Evolutionary conservation across 108 stramenopile species (phyloP), one percentile per base, ranked within the genome.

Genomic region (Cyclotella kingstonii): DNA sequence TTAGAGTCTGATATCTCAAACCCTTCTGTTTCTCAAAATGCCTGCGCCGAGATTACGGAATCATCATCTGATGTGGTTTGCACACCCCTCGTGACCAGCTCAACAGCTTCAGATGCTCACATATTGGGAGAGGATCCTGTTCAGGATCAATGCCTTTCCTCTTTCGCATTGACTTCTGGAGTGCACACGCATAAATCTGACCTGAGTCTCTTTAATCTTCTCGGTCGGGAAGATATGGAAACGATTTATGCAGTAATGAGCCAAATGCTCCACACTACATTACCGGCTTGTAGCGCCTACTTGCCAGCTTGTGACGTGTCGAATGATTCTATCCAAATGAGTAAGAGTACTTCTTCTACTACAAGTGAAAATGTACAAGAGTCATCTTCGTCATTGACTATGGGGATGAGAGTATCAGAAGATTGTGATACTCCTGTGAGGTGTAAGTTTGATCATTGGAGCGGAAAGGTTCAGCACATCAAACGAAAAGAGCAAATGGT

Each of bases 151-250:
- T n/a, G n/a, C n/a, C n/a, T n/a, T n/a, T n/a, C n/a, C n/a, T n/a
- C n/a, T n/a, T n/a, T n/a, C n/a, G n/a, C n/a, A n/a, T n/a, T n/a
- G n/a, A 53, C 61, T 30, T 23, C 68, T 33, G 46, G 76, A 65
- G 30, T 60, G 25, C 51, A 31, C 9, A 41, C 39, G 19, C 40
- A 44, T 29, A 54, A 68, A 46, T 68, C 58, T 14, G 82, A 87
- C 45, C 56, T 91, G 25, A 85, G 84, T 25, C 78, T 91, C 4
- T 91, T 91, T 70, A 87, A 89, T 45, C 58, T 91, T 4, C 60
- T 91, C 25, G 60, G 74, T 33, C 75, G 85, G 8, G 82, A 86
- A 39, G 82, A 84, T 68, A 91, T 91, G 90, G 85, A 89, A 64
- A 50, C 47, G 26, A 84, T 89, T 9, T 91, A 86, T 44, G 45